phyloP scores from a whole-genome alignment of 345 rosid species.

The Hevea brasiliensis region DNA sequence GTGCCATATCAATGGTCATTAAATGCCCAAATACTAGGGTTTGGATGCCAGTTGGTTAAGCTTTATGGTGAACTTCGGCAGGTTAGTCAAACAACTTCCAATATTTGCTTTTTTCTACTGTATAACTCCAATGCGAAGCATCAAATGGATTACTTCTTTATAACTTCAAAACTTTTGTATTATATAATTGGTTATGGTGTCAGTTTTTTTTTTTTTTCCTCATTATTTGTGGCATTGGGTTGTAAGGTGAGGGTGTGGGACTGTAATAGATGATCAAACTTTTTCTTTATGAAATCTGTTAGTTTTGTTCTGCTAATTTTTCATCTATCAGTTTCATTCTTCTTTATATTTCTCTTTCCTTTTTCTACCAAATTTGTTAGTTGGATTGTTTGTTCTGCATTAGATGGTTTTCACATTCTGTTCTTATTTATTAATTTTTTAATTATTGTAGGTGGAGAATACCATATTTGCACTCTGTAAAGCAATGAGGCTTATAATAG shows the following conservation, averaged over 20 bases:
- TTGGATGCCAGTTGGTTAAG: conserved; percentile 73
- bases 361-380: neutral
- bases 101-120: neutral
- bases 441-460: conserved; percentile 62
- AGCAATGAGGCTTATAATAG: conserved; percentile 57
- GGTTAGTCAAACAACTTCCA: conserved; percentile 52
- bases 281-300: neutral
- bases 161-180: neutral
- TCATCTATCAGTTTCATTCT: neutral
- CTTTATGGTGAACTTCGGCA: conserved; percentile 85
- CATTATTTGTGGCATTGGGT: neutral
- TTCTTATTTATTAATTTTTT: conserved; percentile 21
- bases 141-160: neutral
- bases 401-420: conserved; percentile 13
- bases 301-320: conserved; percentile 4
- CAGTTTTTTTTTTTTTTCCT: neutral
- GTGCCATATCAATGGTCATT: conserved; percentile 36
- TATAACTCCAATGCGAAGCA: neutral
- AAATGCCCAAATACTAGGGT: conserved; percentile 42
- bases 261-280: neutral
- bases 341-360: conserved; percentile 1
- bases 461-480: conserved; percentile 63
- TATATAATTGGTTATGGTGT: neutral
- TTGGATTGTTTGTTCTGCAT: conserved; percentile 4
- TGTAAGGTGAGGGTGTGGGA: neutral